Evolutionary conservation across 768 basidiomycete genomes (phyloP).

Genomic region (Suillus occidentalis): DNA sequence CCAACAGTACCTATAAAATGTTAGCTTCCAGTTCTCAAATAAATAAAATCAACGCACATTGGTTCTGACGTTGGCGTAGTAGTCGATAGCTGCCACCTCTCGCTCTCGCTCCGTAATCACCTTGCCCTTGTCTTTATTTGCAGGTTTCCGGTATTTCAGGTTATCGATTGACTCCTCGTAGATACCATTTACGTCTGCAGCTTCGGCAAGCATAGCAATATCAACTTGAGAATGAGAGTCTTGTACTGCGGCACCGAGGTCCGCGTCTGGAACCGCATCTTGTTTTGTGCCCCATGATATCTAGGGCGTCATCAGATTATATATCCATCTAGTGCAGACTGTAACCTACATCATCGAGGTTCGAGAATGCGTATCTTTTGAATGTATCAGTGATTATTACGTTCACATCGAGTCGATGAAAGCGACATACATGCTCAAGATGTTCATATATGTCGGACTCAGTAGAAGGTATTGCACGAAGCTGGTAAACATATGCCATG

Average conservation of each 20-base stretch:
- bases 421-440: slow-evolving; percentile 67
- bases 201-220: slow-evolving; percentile 80
- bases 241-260: slow-evolving; percentile 83
- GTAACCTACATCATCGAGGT: slow-evolving; percentile 70
- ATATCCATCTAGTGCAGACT: slow-evolving; percentile 9
- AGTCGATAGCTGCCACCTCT: slow-evolving; percentile 77
- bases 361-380: slow-evolving; percentile 77
- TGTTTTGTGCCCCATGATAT: slow-evolving; percentile 98
- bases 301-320: slow-evolving; percentile 34
- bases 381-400: slow-evolving; percentile 27
- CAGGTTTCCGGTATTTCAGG: slow-evolving; percentile 55
- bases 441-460: slow-evolving; percentile 77
- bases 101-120: slow-evolving; percentile 53
- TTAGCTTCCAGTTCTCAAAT: neutral
- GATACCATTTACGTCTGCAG: slow-evolving; percentile 78
- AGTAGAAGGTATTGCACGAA: slow-evolving; percentile 87
- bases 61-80: slow-evolving; percentile 85
- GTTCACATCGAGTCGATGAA: slow-evolving; percentile 8
- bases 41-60: slow-evolving; percentile 49
- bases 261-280: slow-evolving; percentile 66
- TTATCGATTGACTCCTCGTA: slow-evolving; percentile 85
- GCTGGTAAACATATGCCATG: slow-evolving; percentile 95
- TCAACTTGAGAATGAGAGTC: slow-evolving; percentile 82
- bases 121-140: slow-evolving; percentile 27
- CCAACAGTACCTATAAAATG: slow-evolving; percentile 55